Evolutionary conservation across 495 filamentous ascomycete species (phyloP), one percentile per base, ranked within the genome.

Genomic region (Articulospora tetracladia): DNA sequence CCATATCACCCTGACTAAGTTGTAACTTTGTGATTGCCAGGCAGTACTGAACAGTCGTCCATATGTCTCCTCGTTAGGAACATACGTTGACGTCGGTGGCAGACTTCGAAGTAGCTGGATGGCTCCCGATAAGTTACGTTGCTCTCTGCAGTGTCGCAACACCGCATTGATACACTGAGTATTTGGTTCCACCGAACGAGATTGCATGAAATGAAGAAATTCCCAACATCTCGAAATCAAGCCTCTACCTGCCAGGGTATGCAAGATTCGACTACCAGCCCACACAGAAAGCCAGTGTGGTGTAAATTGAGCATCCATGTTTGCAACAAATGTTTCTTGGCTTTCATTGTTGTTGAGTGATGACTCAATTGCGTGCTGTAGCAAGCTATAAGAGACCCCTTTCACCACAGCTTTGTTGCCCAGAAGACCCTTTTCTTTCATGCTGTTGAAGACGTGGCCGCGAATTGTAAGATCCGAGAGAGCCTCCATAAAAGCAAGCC

Each of bases 1-100:
- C 65, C 65, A 67, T 10, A 67, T 54, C 20, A 67, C 61, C 13
- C 58, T 39, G 8, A 58, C 61, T 1, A 67, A 19, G 48, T 61
- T 64, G 27, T 64, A 60, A 22, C 44, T 52, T 26, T 55, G 56
- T 3, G 32, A 20, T 12, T 34, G 27, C 59, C 59, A 63, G n/a
- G 61, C 65, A 4, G 62, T n/a, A 17, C 54, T 24, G 50, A 67
- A 67, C 0, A 67, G 46, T 44, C 54, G 57, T n/a, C 34, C 15
- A 44, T 60, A 67, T 6, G 62, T 62, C 13, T 47, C 24, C 28
- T 61, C 51, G 28, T 67, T 24, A 1, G 56, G 54, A 3, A n/a
- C 15, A 36, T 57, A 59, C 1, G 2, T 17, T 13, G 22, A 30
- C n/a, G n/a, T 15, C 15, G 23, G 12, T n/a, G 60, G 52, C 3